Evolutionary conservation across 257 asterid species (phyloP), one percentile per base, ranked within the genome.

Genomic region (Salvia hispanica): DNA sequence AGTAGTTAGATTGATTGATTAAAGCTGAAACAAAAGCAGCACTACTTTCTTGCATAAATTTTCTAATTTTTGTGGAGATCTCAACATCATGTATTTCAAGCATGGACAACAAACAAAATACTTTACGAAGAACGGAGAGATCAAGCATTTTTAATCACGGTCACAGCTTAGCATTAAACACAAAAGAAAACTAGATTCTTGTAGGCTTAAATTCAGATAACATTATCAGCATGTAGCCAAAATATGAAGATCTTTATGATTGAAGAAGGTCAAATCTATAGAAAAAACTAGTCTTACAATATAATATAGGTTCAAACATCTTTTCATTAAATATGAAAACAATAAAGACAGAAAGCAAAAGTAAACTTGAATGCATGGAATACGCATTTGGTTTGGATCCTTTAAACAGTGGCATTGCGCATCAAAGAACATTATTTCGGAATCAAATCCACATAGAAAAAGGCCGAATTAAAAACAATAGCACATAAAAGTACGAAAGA

Each of bases 401-500:
- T 12, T 63, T 2, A 45, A 18, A 18, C 50, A 31, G 52, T 18
- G 31, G 31, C 31, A 25, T 25, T 25, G 31, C 69, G 28, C 58
- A 71, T 72, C 66, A 48, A 28, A 53, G 46, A 66, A 42, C 53
- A 72, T 62, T 58, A 28, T 14, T 6, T 58, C 31, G 52, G 51
- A 69, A 13, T 5, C 52, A 60, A 74, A 78, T 78, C 82, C 71
- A 73, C 42, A 57, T 12, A 25, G 43, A 68, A 71, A 69, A 57
- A 3, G 31, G 58, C 36, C 13, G 61, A 36, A 14, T 25, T 25
- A 0, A 25, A 25, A 25, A 25, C 31, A 25, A 25, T 25, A 25
- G 62, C 54, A 14, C 56, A n/a, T 12, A 25, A 25, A 25, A 25
- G 31, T 25, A 25, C 3, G 31, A 2, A 25, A 25, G 31, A 25